Conservation (phyloP, 768 basidiomycete species). For the Glaciozyma martinii region DNA sequence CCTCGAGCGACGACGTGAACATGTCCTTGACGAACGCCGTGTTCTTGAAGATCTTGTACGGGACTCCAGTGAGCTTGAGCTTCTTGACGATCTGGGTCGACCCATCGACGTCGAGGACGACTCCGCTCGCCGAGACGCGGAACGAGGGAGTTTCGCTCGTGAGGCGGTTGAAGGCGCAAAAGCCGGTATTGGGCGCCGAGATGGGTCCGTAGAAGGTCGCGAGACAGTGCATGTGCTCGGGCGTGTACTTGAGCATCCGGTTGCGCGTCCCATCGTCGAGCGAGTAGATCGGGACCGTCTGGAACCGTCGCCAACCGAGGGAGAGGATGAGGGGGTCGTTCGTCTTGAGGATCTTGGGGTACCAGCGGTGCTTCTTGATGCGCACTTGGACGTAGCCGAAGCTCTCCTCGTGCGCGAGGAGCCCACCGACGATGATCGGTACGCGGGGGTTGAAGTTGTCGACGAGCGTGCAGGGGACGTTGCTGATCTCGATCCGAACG, state of each 20-base stretch:
- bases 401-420: conserved; percentile 77
- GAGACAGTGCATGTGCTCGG: conserved; percentile 99
- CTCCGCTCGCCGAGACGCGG: conserved; percentile 84
- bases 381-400: conserved; percentile 92
- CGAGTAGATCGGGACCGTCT: conserved; percentile 87
- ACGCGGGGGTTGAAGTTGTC: conserved; percentile 85
- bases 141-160: conserved; percentile 61
- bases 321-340: conserved; percentile 95
- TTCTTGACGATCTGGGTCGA: conserved; percentile 97
- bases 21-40: conserved; percentile 97
- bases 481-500: conserved; percentile 75
- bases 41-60: conserved; percentile 98
- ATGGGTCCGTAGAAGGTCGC: conserved; percentile 96
- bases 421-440: conserved; percentile 85
- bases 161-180: conserved; percentile 91
- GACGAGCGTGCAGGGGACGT: conserved; percentile 83
- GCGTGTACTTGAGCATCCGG: conserved; percentile 99
- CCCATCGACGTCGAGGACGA: conserved; percentile 84
- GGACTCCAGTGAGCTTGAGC: conserved; percentile 87
- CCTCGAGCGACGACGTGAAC: conserved; percentile 87
- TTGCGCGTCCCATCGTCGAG: conserved; percentile 90
- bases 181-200: conserved; percentile 83
- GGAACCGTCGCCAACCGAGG: conserved; percentile 96
- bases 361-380: conserved; percentile 95
- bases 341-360: conserved; percentile 78